Base-by-base conservation (phyloP, 1,139 yeast species). In the Meyerozyma elateridarum region DNA sequence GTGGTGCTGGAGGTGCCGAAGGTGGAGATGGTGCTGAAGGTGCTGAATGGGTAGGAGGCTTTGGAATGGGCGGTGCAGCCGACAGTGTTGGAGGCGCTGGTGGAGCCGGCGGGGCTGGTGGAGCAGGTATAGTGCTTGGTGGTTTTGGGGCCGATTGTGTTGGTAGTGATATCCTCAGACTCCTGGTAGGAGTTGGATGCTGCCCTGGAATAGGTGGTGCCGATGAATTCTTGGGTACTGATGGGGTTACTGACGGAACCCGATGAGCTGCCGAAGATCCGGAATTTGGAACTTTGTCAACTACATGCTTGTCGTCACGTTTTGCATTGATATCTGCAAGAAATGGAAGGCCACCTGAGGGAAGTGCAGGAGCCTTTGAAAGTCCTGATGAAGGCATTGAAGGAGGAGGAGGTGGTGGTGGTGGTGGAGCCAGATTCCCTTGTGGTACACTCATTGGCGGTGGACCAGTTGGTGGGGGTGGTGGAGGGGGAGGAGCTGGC, bases 271-370 rank as follows among this genome's bases (percentile, higher is more conserved):
- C 11, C 5, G 27, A 13, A 13, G 18, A 6, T 12, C 18, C 9
- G 7, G 27, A 6, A 18, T 17, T 13, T 5, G 24, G 24, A 7
- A 24, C 27, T 7, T 17, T 9, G 12, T 82, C 93, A 40, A 82
- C 72, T 0, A 89, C 84, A 28, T 70, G 72, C 0, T 69, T 42
- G 28, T 74, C 79, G 38, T 71, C 70, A 46, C 82, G 57, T 40
- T 68, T 73, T 29, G 70, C 67, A 42, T 74, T 73, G 28, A 76
- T 76, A 36, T 76, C 74, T 1, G 79, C 74, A 27, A 76, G 56
- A 44, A 76, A 76, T 5, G 77, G 74, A 9, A 70, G 47, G 0
- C 61, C 52, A 8, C 56, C 54, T 38, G 22, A 8, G 54, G 7
- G 61, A 59, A 5, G 47, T 29, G 56, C 43, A 3, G 51, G 47